Percentiles rank a stretch among this genome's conserved stretches.
Evolutionary conservation across 352 stramenopile genomes (phyloP).

Genomic region (Phytophthora megakarya): DNA sequence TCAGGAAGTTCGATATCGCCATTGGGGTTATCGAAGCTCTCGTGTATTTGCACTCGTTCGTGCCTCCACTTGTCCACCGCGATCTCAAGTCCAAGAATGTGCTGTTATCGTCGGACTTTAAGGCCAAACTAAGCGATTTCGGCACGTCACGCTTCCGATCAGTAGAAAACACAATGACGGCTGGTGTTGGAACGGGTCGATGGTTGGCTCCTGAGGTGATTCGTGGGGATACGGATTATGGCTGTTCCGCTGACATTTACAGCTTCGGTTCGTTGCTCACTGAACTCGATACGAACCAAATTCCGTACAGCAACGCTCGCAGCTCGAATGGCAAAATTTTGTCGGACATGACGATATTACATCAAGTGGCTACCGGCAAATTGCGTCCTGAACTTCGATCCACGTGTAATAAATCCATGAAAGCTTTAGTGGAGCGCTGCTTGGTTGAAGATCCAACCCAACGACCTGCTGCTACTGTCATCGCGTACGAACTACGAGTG

Average conservation of each 20-base stretch:
- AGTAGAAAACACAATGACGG: slow-evolving; percentile 42
- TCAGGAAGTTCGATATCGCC: slow-evolving; percentile 39
- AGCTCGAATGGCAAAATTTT: slow-evolving; percentile 45
- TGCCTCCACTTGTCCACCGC: slow-evolving; percentile 48
- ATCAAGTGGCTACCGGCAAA: slow-evolving; percentile 47
- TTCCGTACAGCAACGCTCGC: slow-evolving; percentile 43
- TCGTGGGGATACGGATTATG: slow-evolving; percentile 48
- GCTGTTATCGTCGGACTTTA: slow-evolving; percentile 35
- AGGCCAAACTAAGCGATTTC: slow-evolving; percentile 40
- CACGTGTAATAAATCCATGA: slow-evolving; percentile 16
- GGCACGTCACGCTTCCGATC: slow-evolving; percentile 34
- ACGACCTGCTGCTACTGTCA: slow-evolving; percentile 20
- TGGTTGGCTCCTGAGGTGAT: slow-evolving; percentile 65
- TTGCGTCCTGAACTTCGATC: slow-evolving; percentile 27
- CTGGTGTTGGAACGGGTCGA: slow-evolving; percentile 54
- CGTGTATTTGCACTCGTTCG: slow-evolving; percentile 45
- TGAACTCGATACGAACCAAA: slow-evolving; percentile 54
- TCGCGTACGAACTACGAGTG: slow-evolving; percentile 31
- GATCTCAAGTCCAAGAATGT: slow-evolving; percentile 67
- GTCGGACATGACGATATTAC: slow-evolving; percentile 57
- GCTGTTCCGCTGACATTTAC: slow-evolving; percentile 60
- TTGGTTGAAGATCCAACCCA: slow-evolving; percentile 20
- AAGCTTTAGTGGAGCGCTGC: slow-evolving; percentile 22
- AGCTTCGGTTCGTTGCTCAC: slow-evolving; percentile 51
- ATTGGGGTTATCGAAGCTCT: slow-evolving; percentile 46